These are phyloP conservation scores for Kluyveromyces siamensis DNA, from an alignment of 805 yeast genomes.

Conservation along the genomic window DNA sequence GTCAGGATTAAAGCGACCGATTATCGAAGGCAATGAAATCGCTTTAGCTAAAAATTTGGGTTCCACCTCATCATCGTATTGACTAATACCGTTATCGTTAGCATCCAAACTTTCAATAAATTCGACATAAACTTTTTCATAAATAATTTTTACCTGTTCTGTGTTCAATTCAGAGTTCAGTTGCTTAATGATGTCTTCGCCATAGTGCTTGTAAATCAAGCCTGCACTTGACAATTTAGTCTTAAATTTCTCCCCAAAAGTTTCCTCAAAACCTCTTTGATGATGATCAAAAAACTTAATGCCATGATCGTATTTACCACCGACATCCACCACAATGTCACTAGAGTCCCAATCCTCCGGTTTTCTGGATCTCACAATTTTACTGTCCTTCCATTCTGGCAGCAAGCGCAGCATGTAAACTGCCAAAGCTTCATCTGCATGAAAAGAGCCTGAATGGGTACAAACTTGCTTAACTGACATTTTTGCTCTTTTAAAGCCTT, in stretches of 20 bases:
- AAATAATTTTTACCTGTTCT: conserved; percentile 51
- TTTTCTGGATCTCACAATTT: conserved; percentile 74
- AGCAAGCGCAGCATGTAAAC: conserved; percentile 72
- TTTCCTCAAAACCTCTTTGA: conserved; percentile 80
- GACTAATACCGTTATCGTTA: conserved; percentile 85
- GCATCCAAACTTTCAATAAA: conserved; percentile 92
- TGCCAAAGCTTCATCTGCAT: conserved; percentile 94
- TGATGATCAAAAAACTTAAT: conserved; percentile 89
- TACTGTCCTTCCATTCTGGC: conserved; percentile 59
- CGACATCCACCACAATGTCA: conserved; percentile 91
- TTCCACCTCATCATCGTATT: conserved; percentile 43
- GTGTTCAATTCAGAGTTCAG: conserved; percentile 36
- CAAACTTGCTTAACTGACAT: conserved; percentile 48
- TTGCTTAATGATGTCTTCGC: conserved; percentile 52
- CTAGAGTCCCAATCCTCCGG: conserved; percentile 74
- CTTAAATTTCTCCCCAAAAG: conserved; percentile 50
- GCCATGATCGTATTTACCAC: conserved; percentile 77
- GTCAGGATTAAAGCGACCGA: conserved; percentile 72
- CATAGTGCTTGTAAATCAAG: conserved; percentile 78
- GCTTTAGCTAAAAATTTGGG: conserved; percentile 64
- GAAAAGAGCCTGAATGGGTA: conserved; percentile 90
- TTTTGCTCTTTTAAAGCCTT: conserved; percentile 13
- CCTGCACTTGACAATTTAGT: conserved; percentile 95
- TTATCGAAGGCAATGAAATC: conserved; percentile 69
- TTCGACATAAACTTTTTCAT: conserved; percentile 70